A percentile compares a stretch with the other conserved stretches of the same genome.
Evolutionary conservation across 2,329 filamentous ascomycete species (phyloP).

Genomic region (Anisogramma anomala): DNA sequence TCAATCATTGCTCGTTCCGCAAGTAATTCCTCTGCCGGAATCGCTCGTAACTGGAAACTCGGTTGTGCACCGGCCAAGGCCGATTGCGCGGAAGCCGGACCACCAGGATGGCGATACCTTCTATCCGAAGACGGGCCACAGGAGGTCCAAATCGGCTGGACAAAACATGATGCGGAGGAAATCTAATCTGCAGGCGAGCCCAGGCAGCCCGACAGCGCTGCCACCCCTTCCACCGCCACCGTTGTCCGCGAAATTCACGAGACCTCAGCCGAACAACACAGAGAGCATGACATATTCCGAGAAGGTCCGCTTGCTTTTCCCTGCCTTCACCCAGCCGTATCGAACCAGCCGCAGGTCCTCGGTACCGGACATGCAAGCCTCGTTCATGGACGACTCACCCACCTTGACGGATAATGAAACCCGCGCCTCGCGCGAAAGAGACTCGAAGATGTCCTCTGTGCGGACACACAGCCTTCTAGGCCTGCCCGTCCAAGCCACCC

Average conservation of each 20-base stretch:
- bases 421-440: slow-evolving; percentile 19
- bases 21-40: slow-evolving; percentile 5
- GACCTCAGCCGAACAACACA: slow-evolving; percentile 39
- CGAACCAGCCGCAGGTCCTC: slow-evolving; percentile 26
- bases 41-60: slow-evolving; percentile 23
- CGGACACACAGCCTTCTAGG: slow-evolving; percentile 31
- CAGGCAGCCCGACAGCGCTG: slow-evolving; percentile 37
- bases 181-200: slow-evolving; percentile 31
- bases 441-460: slow-evolving; percentile 26
- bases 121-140: slow-evolving; percentile 30
- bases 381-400: slow-evolving; percentile 20
- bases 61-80: slow-evolving; percentile 43
- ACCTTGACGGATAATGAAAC: slow-evolving; percentile 18
- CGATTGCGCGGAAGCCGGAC: slow-evolving; percentile 39
- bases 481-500: slow-evolving; percentile 9
- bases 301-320: slow-evolving; percentile 42
- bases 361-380: slow-evolving; percentile 28
- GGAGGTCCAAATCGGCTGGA: slow-evolving; percentile 39
- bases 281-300: slow-evolving; percentile 49
- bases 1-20: background rate
- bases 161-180: slow-evolving; percentile 33
- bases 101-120: slow-evolving; percentile 35
- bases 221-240: slow-evolving; percentile 40
- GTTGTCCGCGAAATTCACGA: slow-evolving; percentile 25
- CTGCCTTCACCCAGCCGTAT: slow-evolving; percentile 22